A percentile compares a stretch with the other conserved stretches of the same genome.
These are phyloP conservation scores for Fomitopsis schrenkii DNA, from an alignment of 1,284 basidiomycete genomes.

Conservation along the genomic window DNA sequence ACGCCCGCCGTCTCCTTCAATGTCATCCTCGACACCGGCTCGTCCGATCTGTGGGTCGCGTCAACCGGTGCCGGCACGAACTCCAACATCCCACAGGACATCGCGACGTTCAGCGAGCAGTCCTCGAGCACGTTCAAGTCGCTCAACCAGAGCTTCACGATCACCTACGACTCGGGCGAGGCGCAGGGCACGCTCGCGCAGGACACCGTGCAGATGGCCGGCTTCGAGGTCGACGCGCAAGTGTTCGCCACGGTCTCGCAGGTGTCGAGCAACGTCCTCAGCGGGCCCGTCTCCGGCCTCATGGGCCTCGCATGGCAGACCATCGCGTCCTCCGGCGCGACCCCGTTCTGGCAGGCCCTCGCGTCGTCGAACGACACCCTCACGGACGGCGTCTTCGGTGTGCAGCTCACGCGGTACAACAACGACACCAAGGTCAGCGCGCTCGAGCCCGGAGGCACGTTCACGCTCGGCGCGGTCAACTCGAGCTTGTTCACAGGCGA, in stretches of 20 bases:
- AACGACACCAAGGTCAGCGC: conserved; percentile 44
- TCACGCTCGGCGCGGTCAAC: conserved; percentile 75
- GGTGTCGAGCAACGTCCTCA: conserved; percentile 23
- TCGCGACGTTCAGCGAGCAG: conserved; percentile 20
- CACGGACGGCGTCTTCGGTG: conserved; percentile 71
- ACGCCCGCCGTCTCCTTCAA: conserved; percentile 35
- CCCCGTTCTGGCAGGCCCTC: conserved; percentile 57
- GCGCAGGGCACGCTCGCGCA: conserved; percentile 30
- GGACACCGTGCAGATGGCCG: conserved; percentile 36
- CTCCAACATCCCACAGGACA: conserved; percentile 13
- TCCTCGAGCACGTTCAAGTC: conserved; percentile 24
- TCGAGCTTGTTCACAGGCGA: conserved; percentile 68
- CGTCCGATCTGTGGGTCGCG: conserved; percentile 34
- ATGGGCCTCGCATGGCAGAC: conserved; percentile 35
- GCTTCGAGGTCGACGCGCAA: conserved; percentile 41
- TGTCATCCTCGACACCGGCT: conserved; percentile 57
- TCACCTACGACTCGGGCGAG: conserved; percentile 30
- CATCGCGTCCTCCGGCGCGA: conserved; percentile 34
- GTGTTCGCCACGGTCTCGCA: conserved; percentile 31
- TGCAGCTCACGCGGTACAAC: conserved; percentile 76
- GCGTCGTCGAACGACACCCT: conserved; percentile 50
- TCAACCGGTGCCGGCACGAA: not conserved
- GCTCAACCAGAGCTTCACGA: conserved; percentile 20
- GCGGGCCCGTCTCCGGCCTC: conserved; percentile 30
- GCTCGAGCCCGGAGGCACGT: conserved; percentile 73